These are phyloP conservation scores for Cyclocybe aegerita DNA, from an alignment of 768 basidiomycete genomes.

Conservation along the genomic window DNA sequence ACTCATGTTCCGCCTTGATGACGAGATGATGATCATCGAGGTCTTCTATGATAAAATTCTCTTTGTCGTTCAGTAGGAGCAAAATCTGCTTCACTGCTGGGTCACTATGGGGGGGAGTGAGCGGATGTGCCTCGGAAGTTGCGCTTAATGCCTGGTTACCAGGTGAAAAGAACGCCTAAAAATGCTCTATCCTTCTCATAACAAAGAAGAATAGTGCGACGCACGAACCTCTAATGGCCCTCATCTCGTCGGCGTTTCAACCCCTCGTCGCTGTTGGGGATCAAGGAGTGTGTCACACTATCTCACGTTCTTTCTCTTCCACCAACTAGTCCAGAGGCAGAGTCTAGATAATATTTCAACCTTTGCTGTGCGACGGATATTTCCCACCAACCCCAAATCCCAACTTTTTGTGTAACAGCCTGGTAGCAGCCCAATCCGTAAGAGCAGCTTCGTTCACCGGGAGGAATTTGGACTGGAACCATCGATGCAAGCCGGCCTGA, in stretches of 20 bases:
- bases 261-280: constrained; percentile 10
- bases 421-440: constrained; percentile 18
- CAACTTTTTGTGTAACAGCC: no score
- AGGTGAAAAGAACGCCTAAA: constrained; percentile 65
- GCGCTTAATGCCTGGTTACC: constrained; percentile 36
- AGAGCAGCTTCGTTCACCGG: constrained; percentile 24
- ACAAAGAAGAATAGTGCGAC: not conserved
- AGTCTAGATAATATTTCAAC: no score
- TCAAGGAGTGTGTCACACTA: constrained; percentile 13
- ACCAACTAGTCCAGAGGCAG: constrained; percentile 1
- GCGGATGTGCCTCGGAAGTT: not conserved
- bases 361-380: no score
- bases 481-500: no score
- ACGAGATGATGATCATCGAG: constrained; percentile 82
- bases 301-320: constrained; percentile 1
- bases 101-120: constrained; percentile 49
- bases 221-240: constrained; percentile 59
- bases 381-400: no score
- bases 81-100: constrained; percentile 89
- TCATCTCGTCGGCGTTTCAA: constrained; percentile 38
- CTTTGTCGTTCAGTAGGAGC: constrained; percentile 76
- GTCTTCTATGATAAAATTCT: constrained; percentile 83
- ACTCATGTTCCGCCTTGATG: constrained; percentile 82
- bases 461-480: no score
- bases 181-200: not conserved